Conservation (phyloP, 345 rosid species). For the Anacardium occidentale region DNA sequence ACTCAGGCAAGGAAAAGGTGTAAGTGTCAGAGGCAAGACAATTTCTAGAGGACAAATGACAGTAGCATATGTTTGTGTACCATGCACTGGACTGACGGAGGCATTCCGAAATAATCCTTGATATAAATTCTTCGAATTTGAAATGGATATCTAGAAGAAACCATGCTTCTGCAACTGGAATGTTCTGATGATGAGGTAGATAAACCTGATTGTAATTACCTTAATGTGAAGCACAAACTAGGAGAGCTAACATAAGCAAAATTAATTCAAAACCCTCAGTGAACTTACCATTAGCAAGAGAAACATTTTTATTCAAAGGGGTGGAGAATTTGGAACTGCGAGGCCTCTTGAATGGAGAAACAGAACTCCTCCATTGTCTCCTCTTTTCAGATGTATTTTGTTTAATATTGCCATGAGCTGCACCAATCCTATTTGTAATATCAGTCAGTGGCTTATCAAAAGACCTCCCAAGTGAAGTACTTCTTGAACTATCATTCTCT, state of each 20-base stretch:
- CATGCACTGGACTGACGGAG: slow-evolving; percentile 43
- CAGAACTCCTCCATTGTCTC: slow-evolving; percentile 45
- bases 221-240: slow-evolving; percentile 18
- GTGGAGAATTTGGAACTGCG: slow-evolving; percentile 59
- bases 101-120: slow-evolving; percentile 68
- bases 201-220: slow-evolving; percentile 45
- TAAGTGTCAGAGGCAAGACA: slow-evolving; percentile 19
- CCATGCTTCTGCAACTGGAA: slow-evolving; percentile 38
- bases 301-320: slow-evolving; percentile 51
- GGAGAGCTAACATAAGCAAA: slow-evolving; percentile 17
- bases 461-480: slow-evolving; percentile 37
- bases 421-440: slow-evolving; percentile 53
- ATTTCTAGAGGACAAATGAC: slow-evolving; percentile 12
- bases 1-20: slow-evolving; percentile 19
- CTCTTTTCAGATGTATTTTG: slow-evolving; percentile 45
- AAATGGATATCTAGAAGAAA: slow-evolving; percentile 65
- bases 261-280: slow-evolving; percentile 18
- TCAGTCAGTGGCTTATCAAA: slow-evolving; percentile 50
- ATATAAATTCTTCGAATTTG: slow-evolving; percentile 52
- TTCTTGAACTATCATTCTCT: slow-evolving; percentile 30
- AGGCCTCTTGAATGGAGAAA: slow-evolving; percentile 82
- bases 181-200: slow-evolving; percentile 46
- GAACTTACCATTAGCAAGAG: slow-evolving; percentile 51
- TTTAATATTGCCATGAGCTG: slow-evolving; percentile 29
- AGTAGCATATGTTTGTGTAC: slow-evolving; percentile 33